Evolutionary conservation across 257 asterid genomes (phyloP), one percentile per base, ranked within the genome.

Genomic region (Jaltomata sinuosa): DNA sequence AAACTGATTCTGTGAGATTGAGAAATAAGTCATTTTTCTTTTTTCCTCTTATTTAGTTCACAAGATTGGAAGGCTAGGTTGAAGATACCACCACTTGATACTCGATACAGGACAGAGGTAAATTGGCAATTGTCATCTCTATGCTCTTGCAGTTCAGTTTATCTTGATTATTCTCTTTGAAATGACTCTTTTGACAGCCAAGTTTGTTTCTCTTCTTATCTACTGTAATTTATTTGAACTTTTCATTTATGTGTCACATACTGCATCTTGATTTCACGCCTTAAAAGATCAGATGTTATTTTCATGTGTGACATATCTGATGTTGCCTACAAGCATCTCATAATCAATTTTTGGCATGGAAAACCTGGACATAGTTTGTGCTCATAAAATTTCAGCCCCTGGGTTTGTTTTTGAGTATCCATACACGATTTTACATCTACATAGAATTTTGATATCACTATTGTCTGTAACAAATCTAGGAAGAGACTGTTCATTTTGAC

Each of bases 81-180:
- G 61, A 94, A 90, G 87, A 64, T 93, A 82, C 98, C 98, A 55
- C 89, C 97, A 14, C 83, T 86, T 86, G 98, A 95, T 90, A 85
- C 91, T 12, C 98, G 98, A 34, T 94, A 88, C 83, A 92, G 88
- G 88, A 95, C 98, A 19, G 98, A 95, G 97, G 98, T 92, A 85
- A 88, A 83, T 71, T 86, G 57, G 57, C 49, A 36, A 36, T 27
- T 8, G 4, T 19, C 71, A 64, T 64, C 40, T 49, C 22, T 19
- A 40, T 55, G 80, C 50, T 11, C 15, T 45, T 72, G 61, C n/a
- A 5, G 25, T 85, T 40, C 55, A 54, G 45, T 64, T 14, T 80
- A 32, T 32, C 22, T 80, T 72, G 84, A 15, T 29, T 27, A 52
- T 21, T 40, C 21, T 71, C 79, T 21, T n/a, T 40, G 79, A 27